A percentile compares a stretch with the other conserved stretches of the same genome.
phyloP scores from a whole-genome alignment of 2,329 filamentous ascomycete species.

The Penicillium brasilianum region DNA sequence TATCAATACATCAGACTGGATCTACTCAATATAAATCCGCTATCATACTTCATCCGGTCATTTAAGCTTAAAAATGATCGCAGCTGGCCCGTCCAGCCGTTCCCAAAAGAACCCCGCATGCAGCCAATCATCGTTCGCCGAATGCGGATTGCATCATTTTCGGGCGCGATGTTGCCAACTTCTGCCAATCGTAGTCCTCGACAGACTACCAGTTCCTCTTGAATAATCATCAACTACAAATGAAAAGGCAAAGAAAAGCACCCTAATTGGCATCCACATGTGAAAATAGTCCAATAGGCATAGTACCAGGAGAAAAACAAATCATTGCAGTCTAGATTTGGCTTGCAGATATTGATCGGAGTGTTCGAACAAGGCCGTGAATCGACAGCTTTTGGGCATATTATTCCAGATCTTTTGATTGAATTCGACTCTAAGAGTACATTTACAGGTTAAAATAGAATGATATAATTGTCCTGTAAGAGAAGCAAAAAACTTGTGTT shows the following conservation, averaged over 20 bases:
- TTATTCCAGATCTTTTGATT: no score
- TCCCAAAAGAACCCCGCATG: conserved; percentile 2
- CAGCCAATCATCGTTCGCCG: conserved; percentile 17
- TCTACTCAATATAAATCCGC: background rate
- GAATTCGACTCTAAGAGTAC: no score
- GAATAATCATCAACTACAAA: background rate
- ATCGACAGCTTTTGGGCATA: no score
- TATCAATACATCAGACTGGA: background rate
- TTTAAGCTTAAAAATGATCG: conserved; percentile 7
- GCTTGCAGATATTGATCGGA: background rate
- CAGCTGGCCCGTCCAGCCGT: background rate
- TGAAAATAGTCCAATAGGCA: background rate
- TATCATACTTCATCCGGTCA: background rate
- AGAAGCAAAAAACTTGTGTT: no score
- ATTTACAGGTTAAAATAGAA: no score
- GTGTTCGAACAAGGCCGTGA: no score
- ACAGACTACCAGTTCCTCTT: background rate
- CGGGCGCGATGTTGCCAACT: conserved; percentile 19
- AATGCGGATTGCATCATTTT: conserved; percentile 25
- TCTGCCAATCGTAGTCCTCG: conserved; percentile 17
- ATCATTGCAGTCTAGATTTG: background rate
- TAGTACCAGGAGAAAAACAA: background rate
- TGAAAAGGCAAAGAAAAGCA: background rate
- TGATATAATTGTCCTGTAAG: no score
- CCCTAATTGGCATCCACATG: background rate